Evolutionary conservation across 192 early-diverging fungal genomes (phyloP).

Genomic region (Nowakowskiella sp.): DNA sequence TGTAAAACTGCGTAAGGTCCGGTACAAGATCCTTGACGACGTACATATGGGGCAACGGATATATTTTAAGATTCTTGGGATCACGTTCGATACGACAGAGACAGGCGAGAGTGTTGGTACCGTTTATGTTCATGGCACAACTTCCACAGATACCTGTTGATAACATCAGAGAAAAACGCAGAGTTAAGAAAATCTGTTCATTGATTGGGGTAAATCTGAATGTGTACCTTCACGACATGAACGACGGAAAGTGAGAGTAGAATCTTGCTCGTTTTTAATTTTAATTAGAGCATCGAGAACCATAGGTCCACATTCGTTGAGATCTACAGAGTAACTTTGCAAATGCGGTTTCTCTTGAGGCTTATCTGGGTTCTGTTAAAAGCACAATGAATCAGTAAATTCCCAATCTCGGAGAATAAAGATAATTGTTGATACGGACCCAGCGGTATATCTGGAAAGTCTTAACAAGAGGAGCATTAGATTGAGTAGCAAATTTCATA

Average conservation of each 20-base stretch:
- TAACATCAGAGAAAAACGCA: too few species aligned
- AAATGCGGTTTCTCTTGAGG: conserved; percentile 83
- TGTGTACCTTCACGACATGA: conserved; percentile 93
- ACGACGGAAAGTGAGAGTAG: conserved; percentile 89
- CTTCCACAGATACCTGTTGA: conserved; percentile 76
- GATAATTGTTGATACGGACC: conserved; percentile 41
- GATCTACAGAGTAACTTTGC: conserved; percentile 80
- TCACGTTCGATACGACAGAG: conserved; percentile 74
- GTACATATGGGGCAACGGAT: conserved; percentile 95
- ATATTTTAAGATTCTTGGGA: conserved; percentile 70
- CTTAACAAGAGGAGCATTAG: conserved; percentile 64
- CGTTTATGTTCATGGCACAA: conserved; percentile 98
- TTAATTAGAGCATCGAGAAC: conserved; percentile 91
- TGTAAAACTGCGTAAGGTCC: conserved; percentile 95
- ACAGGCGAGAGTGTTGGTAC: conserved; percentile 91
- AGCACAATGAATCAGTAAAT: neutral
- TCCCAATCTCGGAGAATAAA: conserved; percentile 2
- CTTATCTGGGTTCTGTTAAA: conserved; percentile 69
- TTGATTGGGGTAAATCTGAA: too few species aligned
- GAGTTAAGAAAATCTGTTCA: too few species aligned
- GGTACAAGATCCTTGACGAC: conserved; percentile 96
- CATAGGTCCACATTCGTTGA: conserved; percentile 94
- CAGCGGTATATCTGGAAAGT: conserved; percentile 95
- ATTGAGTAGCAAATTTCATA: too few species aligned
- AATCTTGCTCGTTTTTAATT: conserved; percentile 94